A percentile compares a stretch with the other conserved stretches of the same genome.
phyloP scores from a whole-genome alignment of 805 yeast genomes.

The Metschnikowia peoriensis region DNA sequence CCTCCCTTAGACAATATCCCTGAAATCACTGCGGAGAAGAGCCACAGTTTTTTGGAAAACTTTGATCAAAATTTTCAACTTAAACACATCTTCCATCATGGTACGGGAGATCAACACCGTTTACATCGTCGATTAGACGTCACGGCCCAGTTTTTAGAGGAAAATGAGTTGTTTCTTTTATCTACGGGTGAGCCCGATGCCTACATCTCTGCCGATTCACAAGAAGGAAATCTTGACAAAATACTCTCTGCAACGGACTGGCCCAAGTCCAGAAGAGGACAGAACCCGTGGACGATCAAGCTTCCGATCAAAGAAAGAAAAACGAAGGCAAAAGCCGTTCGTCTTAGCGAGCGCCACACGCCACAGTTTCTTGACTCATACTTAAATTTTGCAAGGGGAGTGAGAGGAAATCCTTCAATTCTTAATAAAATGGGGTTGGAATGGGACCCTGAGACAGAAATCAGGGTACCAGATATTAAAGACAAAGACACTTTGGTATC shows the following conservation, averaged over 20 bases:
- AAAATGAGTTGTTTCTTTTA: constrained; percentile 9
- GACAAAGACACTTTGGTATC: constrained; percentile 73
- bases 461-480: constrained; percentile 67
- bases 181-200: background rate
- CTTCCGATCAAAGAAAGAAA: constrained; percentile 27
- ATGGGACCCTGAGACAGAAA: constrained; percentile 55
- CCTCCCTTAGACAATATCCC: background rate
- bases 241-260: constrained; percentile 29
- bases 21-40: background rate
- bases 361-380: constrained; percentile 70
- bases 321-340: constrained; percentile 19
- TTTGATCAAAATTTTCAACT: constrained; percentile 27
- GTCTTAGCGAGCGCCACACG: constrained; percentile 38
- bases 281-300: constrained; percentile 40
- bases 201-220: background rate
- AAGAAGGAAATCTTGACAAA: background rate
- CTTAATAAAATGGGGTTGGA: constrained; percentile 48
- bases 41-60: background rate
- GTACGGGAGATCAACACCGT: constrained; percentile 44
- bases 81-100: constrained; percentile 63
- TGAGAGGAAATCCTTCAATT: constrained; percentile 35
- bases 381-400: constrained; percentile 52
- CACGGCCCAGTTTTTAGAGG: constrained; percentile 38
- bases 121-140: constrained; percentile 52
- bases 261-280: constrained; percentile 30